Evolutionary conservation across 2,329 filamentous ascomycete species (phyloP).

Genomic region (Blastomyces parvus): DNA sequence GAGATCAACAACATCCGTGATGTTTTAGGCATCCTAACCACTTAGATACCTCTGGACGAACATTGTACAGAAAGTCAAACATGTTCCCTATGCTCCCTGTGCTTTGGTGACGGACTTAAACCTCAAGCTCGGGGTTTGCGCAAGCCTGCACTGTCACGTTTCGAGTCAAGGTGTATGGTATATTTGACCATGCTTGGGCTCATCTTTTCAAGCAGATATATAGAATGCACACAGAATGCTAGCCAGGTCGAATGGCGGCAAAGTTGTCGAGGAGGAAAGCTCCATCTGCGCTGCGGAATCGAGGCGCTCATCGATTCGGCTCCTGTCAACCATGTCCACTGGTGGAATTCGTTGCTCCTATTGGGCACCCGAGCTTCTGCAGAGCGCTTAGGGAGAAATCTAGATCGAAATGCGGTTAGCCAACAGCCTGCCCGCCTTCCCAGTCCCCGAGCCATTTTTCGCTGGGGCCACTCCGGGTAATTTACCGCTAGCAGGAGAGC

Average conservation of each 20-base stretch:
- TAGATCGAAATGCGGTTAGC: not conserved
- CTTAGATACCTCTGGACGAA: not conserved
- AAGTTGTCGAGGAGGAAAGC: not conserved
- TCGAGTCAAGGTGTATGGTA: not conserved
- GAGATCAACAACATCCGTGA: not conserved
- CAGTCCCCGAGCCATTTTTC: not conserved
- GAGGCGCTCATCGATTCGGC: not conserved
- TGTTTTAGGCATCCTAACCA: not conserved
- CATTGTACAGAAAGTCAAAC: not conserved
- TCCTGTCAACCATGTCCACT: not conserved
- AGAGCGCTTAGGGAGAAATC: not conserved
- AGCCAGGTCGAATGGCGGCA: not conserved
- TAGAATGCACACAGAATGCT: not conserved
- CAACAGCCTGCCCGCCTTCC: not conserved
- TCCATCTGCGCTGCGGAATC: not conserved
- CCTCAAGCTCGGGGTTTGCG: not conserved
- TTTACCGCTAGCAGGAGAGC: constrained; percentile 2
- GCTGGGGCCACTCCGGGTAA: not conserved
- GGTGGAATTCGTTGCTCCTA: not conserved
- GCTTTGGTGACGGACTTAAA: not conserved
- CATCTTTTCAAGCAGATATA: not conserved
- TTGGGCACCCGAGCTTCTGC: not conserved
- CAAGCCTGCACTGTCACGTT: not conserved
- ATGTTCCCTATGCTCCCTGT: not conserved
- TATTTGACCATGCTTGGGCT: not conserved